A percentile compares a stretch with the other conserved stretches of the same genome.
Evolutionary conservation across 768 basidiomycete genomes (phyloP).

Genomic region (Sistotremastrum suecicum): DNA sequence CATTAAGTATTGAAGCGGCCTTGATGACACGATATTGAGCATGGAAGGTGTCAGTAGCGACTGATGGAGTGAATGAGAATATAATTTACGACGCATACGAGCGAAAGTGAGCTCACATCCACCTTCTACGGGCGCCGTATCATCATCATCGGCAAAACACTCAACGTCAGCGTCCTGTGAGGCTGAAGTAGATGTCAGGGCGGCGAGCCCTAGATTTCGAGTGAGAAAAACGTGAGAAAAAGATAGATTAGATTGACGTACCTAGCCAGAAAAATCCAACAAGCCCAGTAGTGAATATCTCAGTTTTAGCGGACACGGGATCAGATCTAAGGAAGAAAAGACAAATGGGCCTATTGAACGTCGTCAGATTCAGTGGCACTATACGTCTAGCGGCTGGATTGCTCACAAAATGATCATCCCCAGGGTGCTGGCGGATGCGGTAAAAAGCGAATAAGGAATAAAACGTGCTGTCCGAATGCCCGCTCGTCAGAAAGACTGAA

Average conservation of each 20-base stretch:
- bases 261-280: constrained; percentile 70
- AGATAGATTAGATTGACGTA: constrained; percentile 19
- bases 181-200: constrained; percentile 59
- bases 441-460: constrained; percentile 75
- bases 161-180: constrained; percentile 71
- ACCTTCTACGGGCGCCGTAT: constrained; percentile 45
- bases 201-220: constrained; percentile 47
- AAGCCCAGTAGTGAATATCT: constrained; percentile 57
- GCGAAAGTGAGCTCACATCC: constrained; percentile 17
- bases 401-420: constrained; percentile 56
- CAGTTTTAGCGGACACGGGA: constrained; percentile 67
- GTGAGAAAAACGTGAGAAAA: neutral
- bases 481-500: neutral
- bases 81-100: neutral
- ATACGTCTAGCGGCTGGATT: constrained; percentile 1
- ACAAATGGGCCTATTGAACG: no score
- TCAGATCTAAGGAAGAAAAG: constrained; percentile 19
- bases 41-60: constrained; percentile 75
- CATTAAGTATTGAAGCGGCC: constrained; percentile 69
- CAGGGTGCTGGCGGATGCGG: constrained; percentile 54
- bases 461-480: constrained; percentile 48
- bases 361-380: neutral
- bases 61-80: constrained; percentile 20
- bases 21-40: constrained; percentile 80
- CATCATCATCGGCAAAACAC: constrained; percentile 45